Base-by-base conservation (phyloP, 2,329 filamentous ascomycete species). In the Diplodia mutila region DNA sequence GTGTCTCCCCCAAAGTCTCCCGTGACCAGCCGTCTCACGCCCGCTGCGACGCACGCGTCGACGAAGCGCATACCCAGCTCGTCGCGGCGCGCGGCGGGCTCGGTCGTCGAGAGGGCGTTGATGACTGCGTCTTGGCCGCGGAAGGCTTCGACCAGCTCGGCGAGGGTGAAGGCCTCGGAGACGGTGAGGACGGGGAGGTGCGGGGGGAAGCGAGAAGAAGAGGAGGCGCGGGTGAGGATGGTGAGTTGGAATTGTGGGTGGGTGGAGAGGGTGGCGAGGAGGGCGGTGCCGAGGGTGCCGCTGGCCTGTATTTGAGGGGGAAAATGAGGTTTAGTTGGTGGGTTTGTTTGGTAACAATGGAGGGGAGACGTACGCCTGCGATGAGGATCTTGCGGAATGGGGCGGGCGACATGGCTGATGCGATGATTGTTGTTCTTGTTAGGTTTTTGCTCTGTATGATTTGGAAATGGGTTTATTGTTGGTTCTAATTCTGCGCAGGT, bases 1-100 rank as follows among this genome's bases (percentile, higher is more conserved):
- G 77, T 75, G 65, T 82, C 76, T 82, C 81, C 32, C 77, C n/a
- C n/a, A n/a, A n/a, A n/a, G n/a, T n/a, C n/a, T n/a, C n/a, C 73
- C 12, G 81, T 80, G 32, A 83, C 75, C 70, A 81, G 79, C 18
- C 78, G 75, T 54, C 72, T 74, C 3, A 82, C 80, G 9, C 78
- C 77, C 8, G 78, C 79, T 18, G 76, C 74, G 52, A 80, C 69
- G 18, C 77, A 73, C 21, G 80, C 81, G 53, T 82, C 75, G 49
- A 82, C 73, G 34, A 83, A 75, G 11, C 70, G 66, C 23, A 72
- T 69, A n/a, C 75, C 73, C 25, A 73, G 65, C 1, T 71, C 69
- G 23, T 69, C 71, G 46, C 75, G 70, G 18, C n/a, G n/a, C n/a
- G n/a, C n/a, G n/a, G n/a, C n/a, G n/a, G n/a, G n/a, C n/a, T 77